A percentile compares a stretch with the other conserved stretches of the same genome.
Evolutionary conservation across 345 rosid species (phyloP).

Genomic region (Pistacia vera): DNA sequence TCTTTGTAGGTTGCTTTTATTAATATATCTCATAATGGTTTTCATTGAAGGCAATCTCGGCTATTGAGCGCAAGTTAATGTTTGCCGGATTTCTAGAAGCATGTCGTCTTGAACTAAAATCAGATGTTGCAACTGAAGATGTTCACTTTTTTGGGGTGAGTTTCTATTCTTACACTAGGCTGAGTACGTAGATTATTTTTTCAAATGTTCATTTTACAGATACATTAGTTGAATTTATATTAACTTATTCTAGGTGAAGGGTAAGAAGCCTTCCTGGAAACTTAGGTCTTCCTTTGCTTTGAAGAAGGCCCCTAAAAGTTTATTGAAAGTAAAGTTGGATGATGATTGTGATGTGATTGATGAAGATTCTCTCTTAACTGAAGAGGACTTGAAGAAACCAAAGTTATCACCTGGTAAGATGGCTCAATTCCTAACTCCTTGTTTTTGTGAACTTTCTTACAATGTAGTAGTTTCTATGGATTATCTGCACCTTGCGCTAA

Average conservation of each 20-base stretch:
- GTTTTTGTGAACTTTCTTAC: too few relatives aligned
- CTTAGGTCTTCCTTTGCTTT: neutral
- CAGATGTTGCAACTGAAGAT: slow-evolving; percentile 25
- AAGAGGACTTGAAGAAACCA: too few relatives aligned
- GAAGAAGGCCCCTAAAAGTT: too few relatives aligned
- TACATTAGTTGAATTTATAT: too few relatives aligned
- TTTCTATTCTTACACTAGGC: neutral
- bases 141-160: slow-evolving; percentile 57
- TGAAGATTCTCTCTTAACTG: too few relatives aligned
- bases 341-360: too few relatives aligned
- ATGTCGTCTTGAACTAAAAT: slow-evolving; percentile 48
- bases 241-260: neutral
- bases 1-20: slow-evolving; percentile 3
- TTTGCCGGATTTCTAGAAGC: slow-evolving; percentile 77
- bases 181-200: neutral
- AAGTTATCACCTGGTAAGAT: too few relatives aligned
- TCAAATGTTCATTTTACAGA: neutral
- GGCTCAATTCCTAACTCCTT: too few relatives aligned
- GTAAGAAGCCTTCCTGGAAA: neutral
- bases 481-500: too few relatives aligned
- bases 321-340: too few relatives aligned
- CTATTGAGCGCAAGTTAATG: slow-evolving; percentile 59
- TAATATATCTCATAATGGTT: neutral
- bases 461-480: too few relatives aligned
- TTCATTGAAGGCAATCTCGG: slow-evolving; percentile 46